Conservation (phyloP, 1,284 basidiomycete genomes). For the Naganishia liquefaciens region DNA sequence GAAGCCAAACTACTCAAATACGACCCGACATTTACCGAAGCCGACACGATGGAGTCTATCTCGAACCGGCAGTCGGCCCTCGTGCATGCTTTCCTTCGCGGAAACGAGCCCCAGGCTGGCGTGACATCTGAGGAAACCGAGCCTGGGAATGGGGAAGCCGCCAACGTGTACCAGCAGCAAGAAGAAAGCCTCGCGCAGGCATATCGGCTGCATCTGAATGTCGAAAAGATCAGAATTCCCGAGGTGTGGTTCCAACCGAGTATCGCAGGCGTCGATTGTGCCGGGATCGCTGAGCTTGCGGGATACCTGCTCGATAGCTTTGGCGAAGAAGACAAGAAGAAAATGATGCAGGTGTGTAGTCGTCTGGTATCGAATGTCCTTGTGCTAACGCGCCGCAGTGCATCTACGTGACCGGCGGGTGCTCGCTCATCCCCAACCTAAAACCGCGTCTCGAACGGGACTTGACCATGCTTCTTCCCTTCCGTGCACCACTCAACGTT, state of each 20-base stretch:
- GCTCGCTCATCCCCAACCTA: constrained; percentile 74
- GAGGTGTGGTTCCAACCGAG: constrained; percentile 91
- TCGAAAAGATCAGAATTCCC: constrained; percentile 90
- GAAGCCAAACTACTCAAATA: constrained; percentile 79
- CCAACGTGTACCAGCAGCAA: constrained; percentile 55
- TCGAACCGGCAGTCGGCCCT: constrained; percentile 76
- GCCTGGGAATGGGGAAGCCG: background rate
- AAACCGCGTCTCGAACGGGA: constrained; percentile 66
- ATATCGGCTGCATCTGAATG: constrained; percentile 82
- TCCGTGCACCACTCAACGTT: constrained; percentile 69
- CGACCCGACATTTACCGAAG: constrained; percentile 78
- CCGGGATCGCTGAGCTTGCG: constrained; percentile 86
- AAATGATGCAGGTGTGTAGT: constrained; percentile 60
- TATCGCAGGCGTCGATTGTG: constrained; percentile 93
- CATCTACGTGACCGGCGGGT: constrained; percentile 85
- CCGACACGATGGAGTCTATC: constrained; percentile 79
- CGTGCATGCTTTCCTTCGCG: constrained; percentile 73
- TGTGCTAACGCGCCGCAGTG: constrained; percentile 60
- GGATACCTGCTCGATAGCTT: constrained; percentile 85
- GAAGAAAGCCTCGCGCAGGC: constrained; percentile 62
- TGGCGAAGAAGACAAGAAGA: constrained; percentile 63
- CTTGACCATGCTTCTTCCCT: constrained; percentile 76
- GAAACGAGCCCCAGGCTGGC: constrained; percentile 42
- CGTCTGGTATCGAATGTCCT: constrained; percentile 50
- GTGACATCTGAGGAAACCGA: background rate